Evolutionary conservation across 176 grass and related monocot genomes (phyloP).

Genomic region (Juncus inflexus): DNA sequence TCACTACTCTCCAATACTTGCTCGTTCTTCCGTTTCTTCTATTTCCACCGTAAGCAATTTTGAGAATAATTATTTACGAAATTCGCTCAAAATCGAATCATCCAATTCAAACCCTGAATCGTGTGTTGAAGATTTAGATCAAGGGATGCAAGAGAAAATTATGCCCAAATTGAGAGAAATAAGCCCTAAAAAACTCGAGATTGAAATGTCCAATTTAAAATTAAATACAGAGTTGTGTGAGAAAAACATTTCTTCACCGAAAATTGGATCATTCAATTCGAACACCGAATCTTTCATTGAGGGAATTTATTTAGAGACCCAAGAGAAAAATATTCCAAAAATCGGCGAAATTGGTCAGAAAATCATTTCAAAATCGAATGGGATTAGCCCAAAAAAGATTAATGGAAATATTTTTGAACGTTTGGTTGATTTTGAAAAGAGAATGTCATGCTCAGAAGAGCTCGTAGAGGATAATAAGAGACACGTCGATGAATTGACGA

Average conservation of each 20-base stretch:
- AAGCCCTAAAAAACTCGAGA: neutral
- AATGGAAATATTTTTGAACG: neutral
- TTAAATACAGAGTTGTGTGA: neutral
- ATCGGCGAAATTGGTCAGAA: slow-evolving; percentile 2
- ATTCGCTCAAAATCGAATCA: neutral
- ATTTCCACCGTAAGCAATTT: slow-evolving; percentile 14
- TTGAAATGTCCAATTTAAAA: too few relatives aligned
- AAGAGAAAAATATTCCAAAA: slow-evolving; percentile 22
- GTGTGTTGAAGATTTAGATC: neutral
- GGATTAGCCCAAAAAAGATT: neutral
- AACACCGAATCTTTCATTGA: neutral
- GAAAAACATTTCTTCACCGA: neutral
- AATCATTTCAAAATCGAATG: slow-evolving; percentile 13
- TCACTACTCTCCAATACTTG: slow-evolving; percentile 15
- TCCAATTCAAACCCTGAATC: neutral
- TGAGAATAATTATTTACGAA: neutral
- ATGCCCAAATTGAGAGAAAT: neutral
- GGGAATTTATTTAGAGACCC: slow-evolving; percentile 3
- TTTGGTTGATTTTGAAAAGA: slow-evolving; percentile 29
- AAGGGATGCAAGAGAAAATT: neutral
- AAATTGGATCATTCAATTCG: neutral
- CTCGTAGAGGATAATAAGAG: slow-evolving; percentile 20
- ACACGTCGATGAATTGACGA: slow-evolving; percentile 8
- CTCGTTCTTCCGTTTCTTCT: slow-evolving; percentile 16
- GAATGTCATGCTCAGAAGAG: slow-evolving; percentile 21